These are phyloP conservation scores for Oenanthe sinensis DNA, from an alignment of 129 eudicot species.

Conservation along the genomic window DNA sequence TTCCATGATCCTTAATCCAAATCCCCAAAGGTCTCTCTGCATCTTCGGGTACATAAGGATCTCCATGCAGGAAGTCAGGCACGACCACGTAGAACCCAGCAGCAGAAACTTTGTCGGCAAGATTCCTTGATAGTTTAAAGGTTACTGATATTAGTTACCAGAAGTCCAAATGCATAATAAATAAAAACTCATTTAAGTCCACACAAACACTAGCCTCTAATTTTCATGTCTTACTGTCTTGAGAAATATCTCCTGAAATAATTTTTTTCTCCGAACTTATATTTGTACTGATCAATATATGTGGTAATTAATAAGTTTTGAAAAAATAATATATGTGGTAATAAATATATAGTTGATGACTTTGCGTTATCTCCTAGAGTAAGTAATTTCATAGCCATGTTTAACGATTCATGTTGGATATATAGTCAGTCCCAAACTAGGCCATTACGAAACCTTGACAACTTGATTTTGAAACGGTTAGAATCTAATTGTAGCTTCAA, in stretches of 20 bases:
- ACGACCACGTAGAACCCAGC: constrained; percentile 69
- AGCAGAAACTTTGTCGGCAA: constrained; percentile 67
- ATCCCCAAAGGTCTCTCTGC: constrained; percentile 23
- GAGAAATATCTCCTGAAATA: too few relatives aligned
- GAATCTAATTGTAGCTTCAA: background rate
- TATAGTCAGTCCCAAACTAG: background rate
- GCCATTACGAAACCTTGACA: background rate
- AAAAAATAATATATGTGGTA: too few relatives aligned
- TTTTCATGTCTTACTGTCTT: too few relatives aligned
- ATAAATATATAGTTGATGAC: too few relatives aligned
- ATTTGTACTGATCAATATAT: too few relatives aligned
- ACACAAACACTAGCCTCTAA: background rate
- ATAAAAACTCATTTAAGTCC: background rate
- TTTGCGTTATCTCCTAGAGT: too few relatives aligned
- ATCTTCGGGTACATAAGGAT: constrained; percentile 34
- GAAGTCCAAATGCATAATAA: background rate
- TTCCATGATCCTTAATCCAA: constrained; percentile 56
- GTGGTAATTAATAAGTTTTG: too few relatives aligned
- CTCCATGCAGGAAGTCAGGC: constrained; percentile 59
- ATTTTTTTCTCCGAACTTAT: too few relatives aligned
- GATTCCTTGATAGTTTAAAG: constrained; percentile 31
- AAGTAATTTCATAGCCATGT: background rate
- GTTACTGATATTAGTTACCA: constrained; percentile 5
- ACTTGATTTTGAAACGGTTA: background rate
- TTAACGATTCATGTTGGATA: background rate